Evolutionary conservation across 208 protist genomes (phyloP), one percentile per base, ranked within the genome.

Genomic region (Trypanosoma mega): DNA sequence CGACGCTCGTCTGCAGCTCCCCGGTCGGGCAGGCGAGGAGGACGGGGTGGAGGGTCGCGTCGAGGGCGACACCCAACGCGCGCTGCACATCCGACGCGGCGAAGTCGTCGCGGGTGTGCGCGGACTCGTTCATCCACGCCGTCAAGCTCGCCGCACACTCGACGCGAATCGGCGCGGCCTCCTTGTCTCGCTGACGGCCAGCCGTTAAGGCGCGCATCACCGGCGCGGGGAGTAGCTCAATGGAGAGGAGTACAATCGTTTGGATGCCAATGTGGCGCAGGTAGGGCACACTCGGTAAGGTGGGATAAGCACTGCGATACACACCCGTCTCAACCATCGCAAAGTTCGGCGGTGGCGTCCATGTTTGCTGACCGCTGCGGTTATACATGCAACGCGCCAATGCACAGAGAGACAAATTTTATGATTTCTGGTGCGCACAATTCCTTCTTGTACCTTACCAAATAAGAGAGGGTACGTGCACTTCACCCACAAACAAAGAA

Each of bases 11-110:
- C 46, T 94, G 80, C 12, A 96, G 57, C 45, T 96, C 82, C 23
- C 93, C 93, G 1, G 80, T 89, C 9, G 89, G 83, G 45, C 89
- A 96, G 12, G 78, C 57, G 23, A 97, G 84, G 39, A 97, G 81
- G 24, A 97, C 69, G n/a, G 93, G 93, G 72, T 97, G 82, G 68
- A 78, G 89, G 26, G 79, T 71, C 20, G 67, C 59, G 49, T 96
- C 75, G 21, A 97, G 74, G 8, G 90, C 81, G 34, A 93, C 74
- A 61, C 93, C 82, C 14, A 97, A 51, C 0, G 89, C 89, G 3
- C 72, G 74, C 9, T 79, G 68, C 3, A 96, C 77, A 43, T 88
- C 76, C 6, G 64, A 71, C 18, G 87, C 72, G 57, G 74, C 80
- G 50, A 96, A 91, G 62, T 92, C 89, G 20, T 88, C 78, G 24